Evolutionary conservation across 2,329 filamentous ascomycete genomes (phyloP), one percentile per base, ranked within the genome.

Genomic region (Thielaviopsis euricoi): DNA sequence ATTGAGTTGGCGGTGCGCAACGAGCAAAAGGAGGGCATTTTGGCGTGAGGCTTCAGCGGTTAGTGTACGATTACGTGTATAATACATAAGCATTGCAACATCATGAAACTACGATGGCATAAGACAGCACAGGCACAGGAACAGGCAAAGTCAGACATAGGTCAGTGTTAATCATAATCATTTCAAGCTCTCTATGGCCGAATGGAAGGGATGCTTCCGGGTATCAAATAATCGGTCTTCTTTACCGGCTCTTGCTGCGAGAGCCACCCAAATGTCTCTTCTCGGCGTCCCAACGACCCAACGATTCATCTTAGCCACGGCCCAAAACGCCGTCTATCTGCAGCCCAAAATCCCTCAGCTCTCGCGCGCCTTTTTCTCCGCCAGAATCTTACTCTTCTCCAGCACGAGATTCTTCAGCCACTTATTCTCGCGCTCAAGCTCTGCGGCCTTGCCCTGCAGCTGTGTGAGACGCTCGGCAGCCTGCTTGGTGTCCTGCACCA

Each of bases 381-480:
- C 50, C 21, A 19, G 40, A n/a, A 55, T 37, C 37, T 52, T 56
- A 7, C 55, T 53, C 68, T 81, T 81, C 67, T 81, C 78, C 6
- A 76, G 77, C 59, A 82, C 74, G 51, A 82, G 68, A 62, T 78
- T 77, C 68, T 79, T 79, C 62, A 82, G 64, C 79, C 78, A 81
- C 57, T 77, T 76, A 64, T 82, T 82, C 68, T 82, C 78, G 64
- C 77, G 76, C 66, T 81, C 77, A 6, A 82, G 69, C 62, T 80
- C 76, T 51, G 71, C 73, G 50, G 82, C 74, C 17, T 74, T 72
- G 56, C 74, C 72, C 65, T 84, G 79, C 15, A 85, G 71, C 51
- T 74, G 74, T 48, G 74, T 71, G 53, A 80, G 78, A 66, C 80
- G 80, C 54, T 82, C 79, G 22, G 77, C 77, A 62, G 81, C 78